Evolutionary conservation across 805 yeast species (phyloP), one percentile per base, ranked within the genome.

Genomic region (Suhomyces prunicola): DNA sequence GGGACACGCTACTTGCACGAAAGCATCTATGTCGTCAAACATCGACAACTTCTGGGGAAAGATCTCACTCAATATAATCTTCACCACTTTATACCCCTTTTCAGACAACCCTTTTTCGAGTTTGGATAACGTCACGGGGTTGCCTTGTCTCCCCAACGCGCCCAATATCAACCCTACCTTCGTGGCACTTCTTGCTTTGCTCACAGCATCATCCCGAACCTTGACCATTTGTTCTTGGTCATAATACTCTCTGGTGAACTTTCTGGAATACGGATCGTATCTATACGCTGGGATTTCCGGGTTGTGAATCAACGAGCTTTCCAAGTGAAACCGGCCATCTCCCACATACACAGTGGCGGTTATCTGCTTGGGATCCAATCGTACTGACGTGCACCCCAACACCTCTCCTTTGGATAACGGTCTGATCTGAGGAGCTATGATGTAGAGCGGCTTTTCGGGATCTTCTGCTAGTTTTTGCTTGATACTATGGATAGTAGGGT

Each of bases 1-100:
- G 0, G 99, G 99, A 67, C 99, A 94, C 0, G 99, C 99, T 2
- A 94, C 96, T 70, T 94, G 99, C 12, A 94, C 88, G 78, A 94
- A 94, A 1, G 92, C 96, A 69, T 94, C 99, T 15, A 93, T 83
- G 62, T 90, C 94, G 61, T 90, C 92, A 70, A 94, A 94, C 86
- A 88, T 87, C 9, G 97, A 86, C 36, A 94, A 74, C 61, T 94
- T 94, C 50, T 84, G 88, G 0, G 99, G 99, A 70, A 94, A 92
- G 17, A 94, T 90, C 68, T 94, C 99, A 52, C 96, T 88, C 13
- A 94, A 69, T 35, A 94, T 85, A 51, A 94, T 90, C 66, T 89
- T 85, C 1, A 90, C 89, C 1, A 88, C 90, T 9, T 79, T 80
- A 48, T 82, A 81, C 0, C 94, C 96, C 22, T 77, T 74, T 5